Evolutionary conservation across 257 asterid species (phyloP).

Genomic region (Ilex aquifolium): DNA sequence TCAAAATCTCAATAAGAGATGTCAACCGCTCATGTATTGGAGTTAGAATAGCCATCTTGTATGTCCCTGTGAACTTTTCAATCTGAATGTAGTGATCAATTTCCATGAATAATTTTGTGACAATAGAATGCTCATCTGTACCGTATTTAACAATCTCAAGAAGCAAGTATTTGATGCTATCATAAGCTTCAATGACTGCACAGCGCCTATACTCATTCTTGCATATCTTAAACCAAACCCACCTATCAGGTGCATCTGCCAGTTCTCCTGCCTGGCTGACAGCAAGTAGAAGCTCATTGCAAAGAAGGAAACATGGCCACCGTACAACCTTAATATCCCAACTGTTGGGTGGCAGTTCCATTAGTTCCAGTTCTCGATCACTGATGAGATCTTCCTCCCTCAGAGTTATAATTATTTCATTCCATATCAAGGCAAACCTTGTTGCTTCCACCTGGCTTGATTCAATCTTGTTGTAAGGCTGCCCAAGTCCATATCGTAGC

Average conservation of each 20-base stretch:
- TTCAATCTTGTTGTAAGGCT: constrained; percentile 83
- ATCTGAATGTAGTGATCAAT: constrained; percentile 39
- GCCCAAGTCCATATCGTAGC: constrained; percentile 90
- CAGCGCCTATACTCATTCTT: constrained; percentile 81
- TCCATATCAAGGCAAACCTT: constrained; percentile 89
- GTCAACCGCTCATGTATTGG: constrained; percentile 51
- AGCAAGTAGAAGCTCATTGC: constrained; percentile 82
- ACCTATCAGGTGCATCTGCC: constrained; percentile 49
- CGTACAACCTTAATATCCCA: constrained; percentile 92
- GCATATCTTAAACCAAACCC: constrained; percentile 76
- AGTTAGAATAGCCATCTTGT: constrained; percentile 46
- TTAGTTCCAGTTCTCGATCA: constrained; percentile 67
- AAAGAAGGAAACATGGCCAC: constrained; percentile 85
- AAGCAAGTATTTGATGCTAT: constrained; percentile 68
- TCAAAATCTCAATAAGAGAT: constrained; percentile 54
- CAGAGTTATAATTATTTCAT: constrained; percentile 69
- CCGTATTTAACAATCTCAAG: constrained; percentile 58
- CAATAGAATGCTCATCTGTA: constrained; percentile 65
- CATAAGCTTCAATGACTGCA: constrained; percentile 85
- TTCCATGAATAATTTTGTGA: constrained; percentile 50
- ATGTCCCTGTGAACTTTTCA: constrained; percentile 59
- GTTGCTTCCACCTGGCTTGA: constrained; percentile 90
- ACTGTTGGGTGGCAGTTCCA: constrained; percentile 87
- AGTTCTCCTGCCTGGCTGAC: constrained; percentile 67
- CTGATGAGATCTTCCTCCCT: constrained; percentile 84